These are phyloP conservation scores for Calonectria pseudoreteaudii DNA, from an alignment of 2,329 filamentous ascomycete species.

Conservation along the genomic window DNA sequence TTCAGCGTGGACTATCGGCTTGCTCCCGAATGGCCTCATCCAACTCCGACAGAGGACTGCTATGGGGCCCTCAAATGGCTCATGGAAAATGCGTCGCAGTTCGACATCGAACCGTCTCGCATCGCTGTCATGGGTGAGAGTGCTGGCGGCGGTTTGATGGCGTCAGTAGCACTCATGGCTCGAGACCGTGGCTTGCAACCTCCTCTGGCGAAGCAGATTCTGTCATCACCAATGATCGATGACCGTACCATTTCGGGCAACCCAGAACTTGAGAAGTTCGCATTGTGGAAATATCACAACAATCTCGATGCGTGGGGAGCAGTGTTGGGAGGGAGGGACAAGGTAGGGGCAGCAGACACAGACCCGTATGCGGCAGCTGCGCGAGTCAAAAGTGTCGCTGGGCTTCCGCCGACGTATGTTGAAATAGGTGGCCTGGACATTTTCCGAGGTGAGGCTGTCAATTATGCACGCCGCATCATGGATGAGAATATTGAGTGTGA, in stretches of 20 bases:
- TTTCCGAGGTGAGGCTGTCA: conserved; percentile 31
- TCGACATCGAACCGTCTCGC: conserved; percentile 24
- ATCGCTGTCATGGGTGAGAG: conserved; percentile 31
- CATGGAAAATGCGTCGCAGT: conserved; percentile 16
- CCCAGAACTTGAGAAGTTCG: conserved; percentile 10
- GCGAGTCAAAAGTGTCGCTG: conserved; percentile 21
- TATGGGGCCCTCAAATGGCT: conserved; percentile 29
- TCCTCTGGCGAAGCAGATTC: conserved; percentile 27
- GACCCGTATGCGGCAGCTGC: conserved; percentile 32
- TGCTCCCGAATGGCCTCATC: conserved; percentile 30
- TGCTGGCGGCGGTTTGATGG: conserved; percentile 31
- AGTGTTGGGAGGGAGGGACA: conserved; percentile 30
- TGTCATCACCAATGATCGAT: conserved; percentile 31
- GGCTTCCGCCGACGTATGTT: conserved; percentile 25
- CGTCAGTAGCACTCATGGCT: conserved; percentile 22
- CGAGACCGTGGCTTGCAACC: conserved; percentile 27
- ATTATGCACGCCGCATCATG: conserved; percentile 30
- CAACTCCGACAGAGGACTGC: conserved; percentile 29
- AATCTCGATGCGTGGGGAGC: conserved; percentile 30
- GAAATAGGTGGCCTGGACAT: conserved; percentile 32
- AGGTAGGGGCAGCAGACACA: conserved; percentile 3
- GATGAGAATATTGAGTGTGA: conserved; percentile 31
- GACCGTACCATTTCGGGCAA: conserved; percentile 15
- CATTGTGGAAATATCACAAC: conserved; percentile 21
- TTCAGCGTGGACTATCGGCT: conserved; percentile 37